Evolutionary conservation across 257 asterid genomes (phyloP), one percentile per base, ranked within the genome.

Genomic region (Prunella vulgaris): DNA sequence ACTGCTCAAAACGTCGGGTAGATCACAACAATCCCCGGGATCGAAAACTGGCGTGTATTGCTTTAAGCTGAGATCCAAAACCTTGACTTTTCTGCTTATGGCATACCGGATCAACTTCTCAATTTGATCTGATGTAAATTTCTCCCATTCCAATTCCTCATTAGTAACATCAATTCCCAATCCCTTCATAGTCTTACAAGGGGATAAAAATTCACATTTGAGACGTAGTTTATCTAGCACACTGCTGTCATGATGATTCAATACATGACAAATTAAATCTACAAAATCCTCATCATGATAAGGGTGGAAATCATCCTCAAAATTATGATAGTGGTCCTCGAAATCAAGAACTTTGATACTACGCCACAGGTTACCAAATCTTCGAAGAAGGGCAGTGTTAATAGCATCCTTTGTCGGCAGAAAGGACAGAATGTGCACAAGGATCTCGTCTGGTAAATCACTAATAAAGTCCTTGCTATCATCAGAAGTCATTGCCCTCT

Each of bases 291-390:
- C 30, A 13, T 65, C 64, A 25, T 24, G 58, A 37, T 13, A 44
- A 28, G 66, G 25, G 15, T 5, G n/a, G 8, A 2, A 12, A 17
- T 24, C 32, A 9, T 42, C 38, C 18, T 15, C 12, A 74, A 44
- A 68, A 17, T 38, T 27, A 33, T 68, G 67, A 30, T 17, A 33
- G 25, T 78, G 61, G 71, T 48, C 69, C 46, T 69, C 28, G 24
- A 81, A 72, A 69, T 69, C 69, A 60, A 81, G 81, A 46, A 52
- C 38, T 8, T 67, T 65, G 27, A 79, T 40, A 14, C 66, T n/a
- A 18, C 58, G 74, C 80, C 82, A 79, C 15, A 82, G 71, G 17
- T 63, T 53, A 17, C 78, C 76, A 58, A 79, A 82, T 57, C 80
- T 48, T 37, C 78, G 64, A 28, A 75, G 38, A 5, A 71, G 61